These are phyloP conservation scores for Geranomyces variabilis DNA, from an alignment of 192 early-diverging fungal genomes.

Conservation along the genomic window DNA sequence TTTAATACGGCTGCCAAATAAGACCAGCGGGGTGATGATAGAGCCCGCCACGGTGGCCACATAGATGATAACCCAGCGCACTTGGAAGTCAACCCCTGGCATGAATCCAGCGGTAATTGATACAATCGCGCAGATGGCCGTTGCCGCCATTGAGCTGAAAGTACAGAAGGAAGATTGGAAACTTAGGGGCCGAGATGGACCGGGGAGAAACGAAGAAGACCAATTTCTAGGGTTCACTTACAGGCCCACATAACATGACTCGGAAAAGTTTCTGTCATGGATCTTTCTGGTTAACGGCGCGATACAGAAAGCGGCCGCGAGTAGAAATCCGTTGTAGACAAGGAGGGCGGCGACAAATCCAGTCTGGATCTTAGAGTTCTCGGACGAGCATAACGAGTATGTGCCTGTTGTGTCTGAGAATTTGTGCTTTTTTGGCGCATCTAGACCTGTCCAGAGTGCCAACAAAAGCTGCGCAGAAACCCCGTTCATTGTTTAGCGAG, in stretches of 20 bases:
- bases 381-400: not conserved
- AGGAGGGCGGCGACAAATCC: too few relatives aligned
- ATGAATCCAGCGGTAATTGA: too few relatives aligned
- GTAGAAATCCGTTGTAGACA: too few relatives aligned
- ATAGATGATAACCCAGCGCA: not conserved
- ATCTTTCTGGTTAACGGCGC: not conserved
- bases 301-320: not conserved
- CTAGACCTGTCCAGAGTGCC: not conserved
- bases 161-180: too few relatives aligned
- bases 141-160: too few relatives aligned
- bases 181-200: too few relatives aligned
- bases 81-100: too few relatives aligned
- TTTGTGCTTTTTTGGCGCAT: not conserved
- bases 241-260: not conserved
- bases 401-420: too few relatives aligned
- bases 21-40: not conserved
- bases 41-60: not conserved
- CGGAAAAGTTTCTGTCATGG: not conserved
- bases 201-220: too few relatives aligned
- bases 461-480: not conserved
- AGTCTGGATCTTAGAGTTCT: not conserved
- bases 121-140: too few relatives aligned
- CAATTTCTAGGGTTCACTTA: too few relatives aligned
- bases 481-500: too few relatives aligned
- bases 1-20: not conserved